Conservation (phyloP, 305 asterid species). For the Fraxinus angustifolia region DNA sequence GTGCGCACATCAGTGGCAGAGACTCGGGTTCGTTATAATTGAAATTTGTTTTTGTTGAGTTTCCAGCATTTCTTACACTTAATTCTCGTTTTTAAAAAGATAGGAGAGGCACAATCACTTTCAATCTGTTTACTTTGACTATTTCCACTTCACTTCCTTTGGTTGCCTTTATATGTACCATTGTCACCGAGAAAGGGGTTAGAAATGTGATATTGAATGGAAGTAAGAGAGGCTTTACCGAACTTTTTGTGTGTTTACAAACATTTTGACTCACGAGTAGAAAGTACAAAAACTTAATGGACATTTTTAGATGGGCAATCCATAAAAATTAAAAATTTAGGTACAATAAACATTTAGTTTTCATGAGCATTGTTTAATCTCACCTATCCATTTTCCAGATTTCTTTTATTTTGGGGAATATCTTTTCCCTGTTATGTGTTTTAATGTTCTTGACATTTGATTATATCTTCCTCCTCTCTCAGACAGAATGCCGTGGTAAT, state of each 20-base stretch:
- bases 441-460: background rate
- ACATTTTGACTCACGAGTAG: background rate
- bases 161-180: background rate
- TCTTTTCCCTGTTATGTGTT: conserved; percentile 7
- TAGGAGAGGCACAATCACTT: background rate
- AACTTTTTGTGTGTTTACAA: background rate
- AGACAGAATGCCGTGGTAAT: conserved; percentile 74
- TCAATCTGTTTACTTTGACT: background rate
- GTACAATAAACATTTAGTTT: conserved; percentile 7
- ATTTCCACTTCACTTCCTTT: background rate
- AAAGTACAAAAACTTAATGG: background rate
- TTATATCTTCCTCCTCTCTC: conserved; percentile 22
- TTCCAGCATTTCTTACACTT: conserved; percentile 15
- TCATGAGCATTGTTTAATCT: background rate
- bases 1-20: conserved; percentile 84
- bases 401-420: conserved; percentile 10
- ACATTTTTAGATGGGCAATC: background rate
- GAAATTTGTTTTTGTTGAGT: conserved; percentile 22
- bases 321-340: conserved; percentile 8
- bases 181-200: conserved; percentile 10
- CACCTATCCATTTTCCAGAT: background rate
- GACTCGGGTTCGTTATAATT: conserved; percentile 68
- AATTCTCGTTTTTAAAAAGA: conserved; percentile 7
- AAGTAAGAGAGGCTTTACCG: background rate
- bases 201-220: background rate